Evolutionary conservation across 2,329 filamentous ascomycete genomes (phyloP), one percentile per base, ranked within the genome.

Genomic region (Exophiala xenobiotica): DNA sequence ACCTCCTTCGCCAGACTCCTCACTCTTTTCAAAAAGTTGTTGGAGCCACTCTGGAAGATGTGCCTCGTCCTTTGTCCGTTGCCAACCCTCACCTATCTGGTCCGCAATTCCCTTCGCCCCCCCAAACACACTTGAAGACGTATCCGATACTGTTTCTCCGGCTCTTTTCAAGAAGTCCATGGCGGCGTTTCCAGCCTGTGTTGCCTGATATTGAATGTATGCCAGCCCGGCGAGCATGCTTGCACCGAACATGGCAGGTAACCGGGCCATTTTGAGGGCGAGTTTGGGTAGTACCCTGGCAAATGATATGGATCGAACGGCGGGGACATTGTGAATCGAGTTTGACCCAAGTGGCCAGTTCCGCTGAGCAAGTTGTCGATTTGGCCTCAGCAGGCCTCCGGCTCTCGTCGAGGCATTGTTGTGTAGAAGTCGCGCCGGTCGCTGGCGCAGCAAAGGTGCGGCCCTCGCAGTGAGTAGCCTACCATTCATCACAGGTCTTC

Each of bases 141-240:
- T 54, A 14, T 54, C 54, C 16, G 82, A 82, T 1, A 89, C 90
- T 6, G 82, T 80, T 57, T 95, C 88, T 33, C 79, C 86, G 3
- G 89, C 87, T 51, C 79, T 81, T 49, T 80, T 83, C 64, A 93
- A 83, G 24, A 95, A 66, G 61, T 95, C 90, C 55, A 87, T 77
- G 2, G 84, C 86, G 69, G 87, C 91, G 53, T 81, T 89, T 53
- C 87, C 87, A 18, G 87, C 86, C 75, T 90, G 88, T 49, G 86
- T 84, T 57, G 93, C 92, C 71, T 99, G 93, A 68, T 99, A 97
- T 68, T 99, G 93, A 42, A 99, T 74, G 79, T 96, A 99, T 20
- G 90, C 90, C 53, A 95, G 74, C 2, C 88, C 88, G 11, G 89
- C 91, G 60, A 99, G 81, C 65, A 90, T 88, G 40, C 91, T 81